Percentiles rank a stretch among this genome's conserved stretches.
Conservation (phyloP, 257 asterid genomes). For the Solanum raphanifolium region DNA sequence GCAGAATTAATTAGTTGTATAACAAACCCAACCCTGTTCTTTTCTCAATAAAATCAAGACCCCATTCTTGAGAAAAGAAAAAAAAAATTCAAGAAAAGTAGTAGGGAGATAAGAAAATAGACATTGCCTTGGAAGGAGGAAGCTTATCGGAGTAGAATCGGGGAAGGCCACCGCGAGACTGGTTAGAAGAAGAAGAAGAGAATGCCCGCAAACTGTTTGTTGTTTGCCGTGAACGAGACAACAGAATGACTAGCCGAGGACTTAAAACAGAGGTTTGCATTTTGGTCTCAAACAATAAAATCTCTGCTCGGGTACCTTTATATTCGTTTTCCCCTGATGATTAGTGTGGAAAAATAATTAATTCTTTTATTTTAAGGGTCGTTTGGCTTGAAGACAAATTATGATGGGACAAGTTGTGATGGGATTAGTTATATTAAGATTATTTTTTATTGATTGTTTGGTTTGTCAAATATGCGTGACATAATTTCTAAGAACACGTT, state of each 20-base stretch:
- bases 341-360: neutral
- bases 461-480: too few relatives aligned
- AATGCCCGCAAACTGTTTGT: slow-evolving; percentile 27
- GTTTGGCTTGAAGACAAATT: too few relatives aligned
- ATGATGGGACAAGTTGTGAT: too few relatives aligned
- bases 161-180: slow-evolving; percentile 91
- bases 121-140: slow-evolving; percentile 47
- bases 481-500: too few relatives aligned
- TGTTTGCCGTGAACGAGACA: slow-evolving; percentile 9
- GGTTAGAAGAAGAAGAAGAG: slow-evolving; percentile 49
- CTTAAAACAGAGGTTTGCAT: slow-evolving; percentile 25
- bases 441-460: too few relatives aligned
- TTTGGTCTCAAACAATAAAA: neutral
- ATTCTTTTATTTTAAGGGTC: too few relatives aligned
- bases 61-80: neutral
- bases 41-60: neutral
- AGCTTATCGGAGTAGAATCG: slow-evolving; percentile 78
- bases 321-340: neutral
- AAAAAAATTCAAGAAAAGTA: neutral
- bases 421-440: too few relatives aligned
- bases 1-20: neutral
- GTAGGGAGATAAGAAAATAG: neutral
- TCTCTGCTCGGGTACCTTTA: neutral
- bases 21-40: neutral
- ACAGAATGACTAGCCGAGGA: slow-evolving; percentile 15